Evolutionary conservation across 768 basidiomycete species (phyloP).

Genomic region (Lentinula sp.): DNA sequence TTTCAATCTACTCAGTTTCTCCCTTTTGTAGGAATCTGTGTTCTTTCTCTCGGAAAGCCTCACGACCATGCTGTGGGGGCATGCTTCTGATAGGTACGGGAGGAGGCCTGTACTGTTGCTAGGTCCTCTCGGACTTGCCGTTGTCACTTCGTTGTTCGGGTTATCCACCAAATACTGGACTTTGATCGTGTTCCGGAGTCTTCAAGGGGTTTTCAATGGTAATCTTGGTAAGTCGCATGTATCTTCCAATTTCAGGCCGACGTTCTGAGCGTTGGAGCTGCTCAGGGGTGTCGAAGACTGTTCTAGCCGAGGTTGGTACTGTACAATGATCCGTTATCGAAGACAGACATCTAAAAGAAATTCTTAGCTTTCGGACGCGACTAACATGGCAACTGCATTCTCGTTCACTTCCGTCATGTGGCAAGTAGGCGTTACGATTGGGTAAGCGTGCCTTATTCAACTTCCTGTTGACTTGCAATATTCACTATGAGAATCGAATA

Average conservation of each 20-base stretch:
- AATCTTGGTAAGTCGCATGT: conserved; percentile 1
- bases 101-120: conserved; percentile 9
- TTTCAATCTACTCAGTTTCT: neutral
- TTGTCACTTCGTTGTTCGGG: conserved; percentile 8
- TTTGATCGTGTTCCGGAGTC: conserved; percentile 10
- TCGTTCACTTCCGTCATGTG: neutral
- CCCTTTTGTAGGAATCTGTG: conserved; percentile 17
- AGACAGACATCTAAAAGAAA: neutral
- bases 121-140: conserved; percentile 5
- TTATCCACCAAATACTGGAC: conserved; percentile 7
- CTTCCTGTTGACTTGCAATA: no score
- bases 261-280: neutral
- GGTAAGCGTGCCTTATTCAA: neutral
- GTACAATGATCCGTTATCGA: neutral
- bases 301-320: neutral
- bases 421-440: neutral
- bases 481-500: no score
- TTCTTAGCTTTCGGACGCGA: neutral
- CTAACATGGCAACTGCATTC: neutral
- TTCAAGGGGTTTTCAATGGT: conserved; percentile 8
- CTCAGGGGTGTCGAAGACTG: neutral
- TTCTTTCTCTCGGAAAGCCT: conserved; percentile 19
- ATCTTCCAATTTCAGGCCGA: neutral
- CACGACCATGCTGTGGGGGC: neutral
- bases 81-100: conserved; percentile 8